Evolutionary conservation across 768 basidiomycete species (phyloP), one percentile per base, ranked within the genome.

Genomic region (Agrocybe chaxingu): DNA sequence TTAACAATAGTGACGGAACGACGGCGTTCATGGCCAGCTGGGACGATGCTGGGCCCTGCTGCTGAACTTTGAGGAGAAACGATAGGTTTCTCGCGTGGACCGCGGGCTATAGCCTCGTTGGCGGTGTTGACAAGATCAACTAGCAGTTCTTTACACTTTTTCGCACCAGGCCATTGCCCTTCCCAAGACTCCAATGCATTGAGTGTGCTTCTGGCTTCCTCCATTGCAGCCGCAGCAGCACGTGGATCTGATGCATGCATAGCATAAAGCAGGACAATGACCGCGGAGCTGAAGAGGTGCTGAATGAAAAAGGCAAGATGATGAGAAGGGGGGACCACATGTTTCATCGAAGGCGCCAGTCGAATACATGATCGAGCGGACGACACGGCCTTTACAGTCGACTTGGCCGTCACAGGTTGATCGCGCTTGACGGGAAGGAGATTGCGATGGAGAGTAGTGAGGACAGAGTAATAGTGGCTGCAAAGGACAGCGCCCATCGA

Each of bases 221-320:
- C 87, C 83, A 92, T 84, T 9, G 91, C 90, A 9, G 82, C 75
- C 29, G 74, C 64, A n/a, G 84, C 80, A 37, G 81, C 80, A 38
- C 78, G 76, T 8, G 77, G 62, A 47, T 92, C 90, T 1, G 82
- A 62, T 4, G 84, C 80, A 64, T 92, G 91, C 89, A 93, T 92
- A 32, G 91, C 87, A 63, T 85, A 92, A 6, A 94, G 72, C 47
- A 92, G 69, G 49, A 91, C 82, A 62, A 94, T 89, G 51, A 91
- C 89, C 2, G 89, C 87, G 34, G 87, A 92, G 61, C 89, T 92
- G 73, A 92, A 92, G 18, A 93, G 75, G 57, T 89, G 89, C 58
- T 94, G 92, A 37, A 92, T 89, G 76, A 88, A 92, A 69, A 92
- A 90, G 3, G 90, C 89, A 39, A 92, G 77, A 64, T 92, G 89